phyloP scores from a whole-genome alignment of 2,329 filamentous ascomycete genomes.

The Karstenula rhodostoma region DNA sequence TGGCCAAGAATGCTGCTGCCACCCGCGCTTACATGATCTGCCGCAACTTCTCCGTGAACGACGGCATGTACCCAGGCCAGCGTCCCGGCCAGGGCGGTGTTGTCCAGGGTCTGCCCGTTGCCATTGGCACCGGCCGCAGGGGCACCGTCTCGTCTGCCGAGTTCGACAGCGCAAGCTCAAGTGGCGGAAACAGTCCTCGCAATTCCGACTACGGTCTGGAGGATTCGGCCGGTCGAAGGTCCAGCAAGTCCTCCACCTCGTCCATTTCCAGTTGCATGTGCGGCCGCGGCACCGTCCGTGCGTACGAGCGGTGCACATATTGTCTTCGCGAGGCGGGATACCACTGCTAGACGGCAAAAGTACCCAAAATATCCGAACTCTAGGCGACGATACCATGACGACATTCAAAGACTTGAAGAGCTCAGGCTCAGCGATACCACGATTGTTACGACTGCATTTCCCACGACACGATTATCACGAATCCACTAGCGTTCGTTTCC shows the following conservation, averaged over 20 bases:
- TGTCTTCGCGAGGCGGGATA: conserved; percentile 55
- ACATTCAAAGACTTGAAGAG: conserved; percentile 45
- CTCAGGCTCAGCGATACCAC: conserved; percentile 48
- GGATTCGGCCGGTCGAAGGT: conserved; percentile 37
- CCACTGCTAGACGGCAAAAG: conserved; percentile 28
- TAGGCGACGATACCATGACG: conserved; percentile 28
- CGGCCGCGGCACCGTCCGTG: conserved; percentile 49
- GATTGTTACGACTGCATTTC: conserved; percentile 27
- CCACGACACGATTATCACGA: conserved; percentile 18
- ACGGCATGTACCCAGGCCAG: conserved; percentile 78
- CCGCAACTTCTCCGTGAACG: conserved; percentile 95
- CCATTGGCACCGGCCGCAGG: conserved; percentile 68
- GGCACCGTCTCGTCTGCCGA: conserved; percentile 57
- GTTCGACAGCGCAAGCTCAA: conserved; percentile 60
- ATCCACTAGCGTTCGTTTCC: conserved; percentile 20
- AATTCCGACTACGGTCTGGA: conserved; percentile 57
- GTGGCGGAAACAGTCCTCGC: conserved; percentile 64
- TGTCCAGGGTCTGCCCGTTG: conserved; percentile 69
- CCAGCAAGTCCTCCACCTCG: conserved; percentile 46
- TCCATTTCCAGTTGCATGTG: conserved; percentile 44
- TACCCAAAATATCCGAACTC: conserved; percentile 6
- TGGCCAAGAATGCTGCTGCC: conserved; percentile 91
- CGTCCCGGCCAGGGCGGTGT: conserved; percentile 62
- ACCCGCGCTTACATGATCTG: conserved; percentile 98
- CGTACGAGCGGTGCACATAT: conserved; percentile 53